Evolutionary conservation across 2,329 filamentous ascomycete genomes (phyloP).

Genomic region (Aspergillus spinulosporus): DNA sequence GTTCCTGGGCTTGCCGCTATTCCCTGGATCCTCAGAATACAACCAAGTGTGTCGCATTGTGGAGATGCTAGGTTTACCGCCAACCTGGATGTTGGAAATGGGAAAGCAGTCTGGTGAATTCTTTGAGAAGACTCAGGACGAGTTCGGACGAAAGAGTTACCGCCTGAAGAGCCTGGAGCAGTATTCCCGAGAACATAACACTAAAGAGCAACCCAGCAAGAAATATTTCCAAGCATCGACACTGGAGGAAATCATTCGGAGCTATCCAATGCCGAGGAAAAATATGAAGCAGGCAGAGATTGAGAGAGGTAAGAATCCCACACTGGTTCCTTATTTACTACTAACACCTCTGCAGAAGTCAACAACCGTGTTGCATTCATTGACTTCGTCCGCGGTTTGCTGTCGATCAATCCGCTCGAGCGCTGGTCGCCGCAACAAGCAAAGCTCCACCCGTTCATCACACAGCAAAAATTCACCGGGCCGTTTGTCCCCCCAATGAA

Average conservation of each 20-base stretch:
- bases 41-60: conserved; percentile 97
- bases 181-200: conserved; percentile 91
- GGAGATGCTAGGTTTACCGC: conserved; percentile 95
- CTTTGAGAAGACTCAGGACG: conserved; percentile 89
- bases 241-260: conserved; percentile 93
- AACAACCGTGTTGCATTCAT: conserved; percentile 97
- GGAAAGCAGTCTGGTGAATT: conserved; percentile 97
- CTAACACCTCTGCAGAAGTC: conserved; percentile 69
- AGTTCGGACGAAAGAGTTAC: conserved; percentile 88
- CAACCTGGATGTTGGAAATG: conserved; percentile 99
- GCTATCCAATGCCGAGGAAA: conserved; percentile 96
- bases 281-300: conserved; percentile 99
- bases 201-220: conserved; percentile 98
- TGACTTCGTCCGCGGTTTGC: conserved; percentile 89
- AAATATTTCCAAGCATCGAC: conserved; percentile 97
- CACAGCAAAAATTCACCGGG: conserved; percentile 93
- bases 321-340: neutral
- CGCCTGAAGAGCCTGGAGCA: conserved; percentile 97
- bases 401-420: conserved; percentile 94
- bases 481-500: conserved; percentile 98
- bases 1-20: conserved; percentile 89
- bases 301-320: conserved; percentile 72
- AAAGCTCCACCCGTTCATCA: conserved; percentile 96
- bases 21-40: conserved; percentile 97
- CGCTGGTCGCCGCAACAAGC: conserved; percentile 98